Evolutionary conservation across 2,329 filamentous ascomycete genomes (phyloP), one percentile per base, ranked within the genome.

Genomic region (Beauveria scarabaeidicola): DNA sequence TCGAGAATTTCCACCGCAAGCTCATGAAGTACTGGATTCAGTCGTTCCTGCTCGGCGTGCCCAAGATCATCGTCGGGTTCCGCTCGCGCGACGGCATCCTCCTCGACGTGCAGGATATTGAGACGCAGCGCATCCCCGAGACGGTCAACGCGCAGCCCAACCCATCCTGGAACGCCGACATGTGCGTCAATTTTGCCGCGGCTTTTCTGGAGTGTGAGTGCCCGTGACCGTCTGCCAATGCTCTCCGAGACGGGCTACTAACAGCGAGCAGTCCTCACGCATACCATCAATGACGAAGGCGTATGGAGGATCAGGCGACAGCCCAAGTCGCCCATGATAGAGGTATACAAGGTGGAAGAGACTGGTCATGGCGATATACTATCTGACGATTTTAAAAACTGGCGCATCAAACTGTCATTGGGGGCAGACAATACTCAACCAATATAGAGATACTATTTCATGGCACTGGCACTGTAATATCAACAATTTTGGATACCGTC

Each of bases 11-110:
- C 70, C 90, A 97, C 73, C 84, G 89, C 52, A 97, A 97, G 71
- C 81, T 97, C 58, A 83, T 96, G 73, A 95, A 95, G 69, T 96
- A 93, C 75, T 99, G 94, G 94, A 90, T 93, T 15, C 94, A 97
- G 72, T 96, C 90, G 0, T 99, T 96, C 69, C 79, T 99, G 2
- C 85, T 99, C 2, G 93, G 93, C 44, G 92, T 97, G 1, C 91
- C 91, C 0, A 94, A 87, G 65, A 90, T 99, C 64, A 85, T 97
- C 50, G 89, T 99, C 32, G 94, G 94, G 1, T 97, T 94, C 71
- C 86, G 94, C 52, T 86, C 83, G 38, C 83, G 73, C 19, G 73
- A 86, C 59, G 93, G 94, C 8, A 81, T 90, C 57, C 77, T 99
- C 23, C 79, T 80, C 52, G 79, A 83, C 13, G 70, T 95, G 13